Percentiles rank a stretch among this genome's conserved stretches.
Evolutionary conservation across 345 rosid species (phyloP).

Genomic region (Boechera divaricarpa): DNA sequence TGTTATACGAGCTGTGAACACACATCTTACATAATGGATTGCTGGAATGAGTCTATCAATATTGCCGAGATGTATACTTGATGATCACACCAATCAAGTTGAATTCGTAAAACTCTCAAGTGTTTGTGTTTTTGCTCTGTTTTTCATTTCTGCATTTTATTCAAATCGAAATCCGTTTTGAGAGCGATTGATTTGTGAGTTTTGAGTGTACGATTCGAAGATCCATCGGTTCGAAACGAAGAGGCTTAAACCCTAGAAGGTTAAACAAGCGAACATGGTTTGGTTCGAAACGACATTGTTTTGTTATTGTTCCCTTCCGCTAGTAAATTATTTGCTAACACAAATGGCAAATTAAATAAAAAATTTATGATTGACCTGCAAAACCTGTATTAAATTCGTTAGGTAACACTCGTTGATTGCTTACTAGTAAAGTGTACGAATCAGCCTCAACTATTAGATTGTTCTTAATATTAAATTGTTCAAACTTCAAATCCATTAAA

Average conservation of each 20-base stretch:
- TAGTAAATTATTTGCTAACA: neutral
- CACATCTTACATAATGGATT: too few species aligned
- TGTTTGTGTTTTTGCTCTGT: too few species aligned
- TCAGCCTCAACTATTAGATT: neutral
- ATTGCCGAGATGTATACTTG: too few species aligned
- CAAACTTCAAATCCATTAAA: constrained; percentile 4
- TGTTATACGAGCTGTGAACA: too few species aligned
- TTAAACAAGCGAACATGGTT: neutral
- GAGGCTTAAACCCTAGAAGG: constrained; percentile 41
- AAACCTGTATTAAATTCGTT: constrained; percentile 40
- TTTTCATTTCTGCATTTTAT: too few species aligned
- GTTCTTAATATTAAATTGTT: constrained; percentile 13
- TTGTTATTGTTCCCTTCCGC: too few species aligned
- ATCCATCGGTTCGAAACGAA: neutral
- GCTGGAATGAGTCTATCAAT: too few species aligned
- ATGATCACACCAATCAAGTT: too few species aligned
- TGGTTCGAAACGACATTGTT: constrained; percentile 4
- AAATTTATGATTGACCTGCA: constrained; percentile 6
- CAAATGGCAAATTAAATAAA: neutral
- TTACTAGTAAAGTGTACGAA: constrained; percentile 16
- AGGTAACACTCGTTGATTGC: constrained; percentile 38
- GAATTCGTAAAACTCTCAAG: too few species aligned
- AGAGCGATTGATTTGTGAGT: too few species aligned
- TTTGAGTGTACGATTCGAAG: too few species aligned
- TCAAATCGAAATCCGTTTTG: too few species aligned